Percentiles rank a stretch among this genome's conserved stretches.
These are phyloP conservation scores for Kuraishia hungarica DNA, from an alignment of 805 yeast species.

Conservation along the genomic window DNA sequence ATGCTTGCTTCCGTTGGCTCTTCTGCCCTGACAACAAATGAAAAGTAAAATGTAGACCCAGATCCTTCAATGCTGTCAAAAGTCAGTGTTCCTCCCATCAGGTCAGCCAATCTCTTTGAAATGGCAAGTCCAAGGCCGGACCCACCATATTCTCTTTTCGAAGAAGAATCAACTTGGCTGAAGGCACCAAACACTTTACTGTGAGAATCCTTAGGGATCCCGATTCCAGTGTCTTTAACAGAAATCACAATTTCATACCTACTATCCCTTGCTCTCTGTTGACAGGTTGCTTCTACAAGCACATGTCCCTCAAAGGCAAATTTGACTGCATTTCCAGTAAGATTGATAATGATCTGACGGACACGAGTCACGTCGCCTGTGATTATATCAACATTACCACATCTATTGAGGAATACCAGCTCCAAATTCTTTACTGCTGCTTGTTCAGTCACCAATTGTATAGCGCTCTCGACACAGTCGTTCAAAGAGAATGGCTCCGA, in stretches of 20 bases:
- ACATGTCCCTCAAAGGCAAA: constrained; percentile 37
- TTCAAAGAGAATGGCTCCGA: constrained; percentile 34
- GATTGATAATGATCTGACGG: constrained; percentile 41
- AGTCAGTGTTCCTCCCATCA: constrained; percentile 62
- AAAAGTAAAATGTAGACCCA: constrained; percentile 38
- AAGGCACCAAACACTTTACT: constrained; percentile 42
- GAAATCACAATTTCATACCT: constrained; percentile 29
- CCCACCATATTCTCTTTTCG: constrained; percentile 43
- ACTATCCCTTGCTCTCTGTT: constrained; percentile 19
- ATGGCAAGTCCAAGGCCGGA: constrained; percentile 52
- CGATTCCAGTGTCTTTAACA: constrained; percentile 46
- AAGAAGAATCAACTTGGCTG: constrained; percentile 48
- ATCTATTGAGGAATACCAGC: constrained; percentile 32
- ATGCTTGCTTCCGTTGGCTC: constrained; percentile 13
- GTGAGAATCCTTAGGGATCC: constrained; percentile 36
- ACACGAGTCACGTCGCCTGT: constrained; percentile 42
- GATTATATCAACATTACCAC: constrained; percentile 28
- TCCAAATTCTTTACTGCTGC: constrained; percentile 34
- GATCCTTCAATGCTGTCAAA: constrained; percentile 36
- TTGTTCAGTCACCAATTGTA: constrained; percentile 40
- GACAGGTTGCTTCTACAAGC: constrained; percentile 21
- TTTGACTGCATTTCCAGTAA: constrained; percentile 46
- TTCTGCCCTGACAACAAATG: constrained; percentile 20
- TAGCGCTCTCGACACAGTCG: constrained; percentile 37
- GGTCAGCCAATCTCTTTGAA: constrained; percentile 80